Evolutionary conservation across 2,329 filamentous ascomycete genomes (phyloP), one percentile per base, ranked within the genome.

Genomic region (Endothia cerciana): DNA sequence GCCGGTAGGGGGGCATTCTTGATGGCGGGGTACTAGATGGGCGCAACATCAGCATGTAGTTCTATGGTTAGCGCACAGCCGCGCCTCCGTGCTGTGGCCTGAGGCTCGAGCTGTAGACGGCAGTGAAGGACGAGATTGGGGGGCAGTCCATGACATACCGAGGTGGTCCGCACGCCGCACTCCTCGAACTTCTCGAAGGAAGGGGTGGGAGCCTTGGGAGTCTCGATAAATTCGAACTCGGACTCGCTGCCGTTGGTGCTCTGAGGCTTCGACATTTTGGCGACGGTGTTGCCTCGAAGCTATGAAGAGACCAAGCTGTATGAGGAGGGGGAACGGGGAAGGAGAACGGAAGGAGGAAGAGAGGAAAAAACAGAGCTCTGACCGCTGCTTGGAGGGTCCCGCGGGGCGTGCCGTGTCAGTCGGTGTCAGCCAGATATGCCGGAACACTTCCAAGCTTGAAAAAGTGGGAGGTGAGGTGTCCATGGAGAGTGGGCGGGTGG

Each of bases 1-100:
- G 94, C 94, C 45, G 95, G 95, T 53, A 98, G 88, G 70, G 95
- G 93, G 59, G 89, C 92, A 87, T 98, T 98, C 77, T 96, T 92
- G 81, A 98, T 98, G 68, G 93, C 82, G 40, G 92, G 90, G 74
- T 88, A 94, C 94, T 96, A 75, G 43, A 55, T n/a, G 25, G 11
- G 63, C 10, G 58, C 28, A 30, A 33, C 15, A 22, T 63, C 25
- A 65, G 60, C 68, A 33, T 22, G 63, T 2, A 60, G 45, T 59
- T 55, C 13, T 13, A 33, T 19, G 13, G 36, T 22, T 19, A 55
- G 51, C 36, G 28, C n/a, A 62, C 17, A 55, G 47, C 57, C 57
- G 64, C 66, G 41, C 7, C 41, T 66, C 65, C 58, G 30, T 38
- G 41, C 41, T 15, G 19, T 36, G 1, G 25, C 36, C 30, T 43